phyloP scores from a whole-genome alignment of 2,329 filamentous ascomycete species.

The Hyphodiscus sp. region DNA sequence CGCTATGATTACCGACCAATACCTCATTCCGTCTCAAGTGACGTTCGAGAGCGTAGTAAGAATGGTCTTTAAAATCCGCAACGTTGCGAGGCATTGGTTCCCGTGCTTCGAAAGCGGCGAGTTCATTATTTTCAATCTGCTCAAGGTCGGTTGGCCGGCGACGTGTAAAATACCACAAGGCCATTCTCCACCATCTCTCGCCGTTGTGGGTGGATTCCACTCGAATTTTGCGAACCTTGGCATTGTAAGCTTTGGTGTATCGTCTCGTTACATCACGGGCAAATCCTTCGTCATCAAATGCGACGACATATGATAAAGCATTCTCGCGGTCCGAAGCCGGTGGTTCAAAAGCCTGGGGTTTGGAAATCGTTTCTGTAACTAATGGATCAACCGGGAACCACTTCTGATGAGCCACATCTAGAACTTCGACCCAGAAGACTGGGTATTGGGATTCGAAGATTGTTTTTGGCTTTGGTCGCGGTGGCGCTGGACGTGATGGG shows the following conservation, averaged over 20 bases:
- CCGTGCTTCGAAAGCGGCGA: conserved; percentile 61
- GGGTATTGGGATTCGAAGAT: conserved; percentile 70
- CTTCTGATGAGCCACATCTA: conserved; percentile 79
- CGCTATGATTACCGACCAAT: conserved; percentile 59
- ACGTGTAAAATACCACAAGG: conserved; percentile 42
- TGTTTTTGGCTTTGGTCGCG: conserved; percentile 31
- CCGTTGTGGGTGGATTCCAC: conserved; percentile 57
- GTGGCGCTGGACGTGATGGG: conserved; percentile 30
- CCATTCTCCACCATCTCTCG: conserved; percentile 47
- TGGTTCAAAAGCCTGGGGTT: conserved; percentile 72
- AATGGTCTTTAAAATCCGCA: conserved; percentile 81
- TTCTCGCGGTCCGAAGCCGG: conserved; percentile 73
- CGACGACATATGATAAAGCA: conserved; percentile 73
- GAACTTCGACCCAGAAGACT: conserved; percentile 90
- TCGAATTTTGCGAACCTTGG: conserved; percentile 78
- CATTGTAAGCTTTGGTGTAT: conserved; percentile 82
- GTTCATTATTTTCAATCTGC: conserved; percentile 74
- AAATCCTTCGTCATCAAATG: conserved; percentile 72
- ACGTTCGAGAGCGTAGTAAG: conserved; percentile 74
- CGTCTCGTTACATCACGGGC: conserved; percentile 81
- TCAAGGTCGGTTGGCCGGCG: conserved; percentile 57
- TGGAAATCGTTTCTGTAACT: conserved; percentile 73
- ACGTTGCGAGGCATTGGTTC: conserved; percentile 86
- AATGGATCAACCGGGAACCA: conserved; percentile 87
- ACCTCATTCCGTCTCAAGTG: conserved; percentile 82